These are phyloP conservation scores for Mallotus japonicus DNA, from an alignment of 441 rosid genomes.

Conservation along the genomic window DNA sequence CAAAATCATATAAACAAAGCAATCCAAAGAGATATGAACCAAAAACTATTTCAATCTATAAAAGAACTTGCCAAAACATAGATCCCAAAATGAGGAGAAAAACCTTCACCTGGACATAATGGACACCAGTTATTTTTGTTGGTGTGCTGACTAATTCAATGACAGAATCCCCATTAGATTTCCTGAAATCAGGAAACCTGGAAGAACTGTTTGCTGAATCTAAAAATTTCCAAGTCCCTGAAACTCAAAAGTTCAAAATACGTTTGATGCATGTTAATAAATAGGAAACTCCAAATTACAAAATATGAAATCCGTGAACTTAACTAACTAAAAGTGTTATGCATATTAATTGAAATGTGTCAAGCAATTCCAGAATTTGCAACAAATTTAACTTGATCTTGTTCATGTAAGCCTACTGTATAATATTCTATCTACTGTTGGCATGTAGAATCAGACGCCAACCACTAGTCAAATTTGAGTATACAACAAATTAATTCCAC, in stretches of 20 bases:
- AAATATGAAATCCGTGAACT: neutral
- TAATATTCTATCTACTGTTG: neutral
- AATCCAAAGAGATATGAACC: neutral
- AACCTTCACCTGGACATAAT: slow-evolving; percentile 80
- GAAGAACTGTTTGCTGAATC: slow-evolving; percentile 78
- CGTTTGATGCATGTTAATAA: neutral
- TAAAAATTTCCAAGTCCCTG: slow-evolving; percentile 89
- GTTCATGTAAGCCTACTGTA: neutral
- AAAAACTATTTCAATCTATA: neutral
- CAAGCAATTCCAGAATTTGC: neutral
- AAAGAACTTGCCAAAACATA: neutral
- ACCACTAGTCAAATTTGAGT: neutral
- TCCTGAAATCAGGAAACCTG: slow-evolving; percentile 77
- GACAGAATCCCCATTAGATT: slow-evolving; percentile 69
- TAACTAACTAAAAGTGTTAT: neutral
- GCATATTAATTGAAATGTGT: neutral
- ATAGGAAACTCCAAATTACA: slow-evolving; percentile 6
- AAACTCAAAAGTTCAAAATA: slow-evolving; percentile 30
- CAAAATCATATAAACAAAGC: neutral
- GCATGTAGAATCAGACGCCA: neutral
- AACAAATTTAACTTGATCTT: neutral
- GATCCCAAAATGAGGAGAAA: neutral
- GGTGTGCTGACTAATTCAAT: slow-evolving; percentile 82
- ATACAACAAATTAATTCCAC: neutral
- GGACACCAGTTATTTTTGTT: slow-evolving; percentile 91